Evolutionary conservation across 2,329 filamentous ascomycete genomes (phyloP).

Genomic region (Aspergillus cejpii): DNA sequence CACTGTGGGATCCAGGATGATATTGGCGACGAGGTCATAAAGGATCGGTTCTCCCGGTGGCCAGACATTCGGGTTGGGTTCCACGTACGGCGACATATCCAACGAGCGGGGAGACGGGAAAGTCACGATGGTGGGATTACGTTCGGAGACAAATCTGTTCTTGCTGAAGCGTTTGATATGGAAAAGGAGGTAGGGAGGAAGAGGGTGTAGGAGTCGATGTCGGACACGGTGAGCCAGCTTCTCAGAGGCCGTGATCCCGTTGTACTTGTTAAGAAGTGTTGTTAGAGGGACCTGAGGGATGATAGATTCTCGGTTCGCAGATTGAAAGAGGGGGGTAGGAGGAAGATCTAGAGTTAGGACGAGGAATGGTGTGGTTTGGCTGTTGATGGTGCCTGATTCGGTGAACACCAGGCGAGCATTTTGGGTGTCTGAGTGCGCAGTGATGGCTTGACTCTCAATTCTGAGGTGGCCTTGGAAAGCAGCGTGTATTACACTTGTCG

Average conservation of each 20-base stretch:
- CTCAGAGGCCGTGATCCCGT: slow-evolving; percentile 79
- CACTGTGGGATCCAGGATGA: slow-evolving; percentile 51
- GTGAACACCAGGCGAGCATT: slow-evolving; percentile 87
- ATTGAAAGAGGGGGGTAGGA: slow-evolving; percentile 87
- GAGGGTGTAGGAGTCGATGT: slow-evolving; percentile 80
- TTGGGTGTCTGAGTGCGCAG: slow-evolving; percentile 72
- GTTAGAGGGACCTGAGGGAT: slow-evolving; percentile 74
- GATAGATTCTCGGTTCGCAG: slow-evolving; percentile 89
- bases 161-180: slow-evolving; percentile 95
- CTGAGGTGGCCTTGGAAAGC: slow-evolving; percentile 91
- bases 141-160: slow-evolving; percentile 93
- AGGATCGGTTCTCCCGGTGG: slow-evolving; percentile 74
- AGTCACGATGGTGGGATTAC: slow-evolving; percentile 96
- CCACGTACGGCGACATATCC: slow-evolving; percentile 84
- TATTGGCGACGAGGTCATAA: slow-evolving; percentile 94
- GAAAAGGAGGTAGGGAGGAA: slow-evolving; percentile 85
- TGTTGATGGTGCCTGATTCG: slow-evolving; percentile 74
- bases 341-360: slow-evolving; percentile 91
- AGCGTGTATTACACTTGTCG: slow-evolving; percentile 71
- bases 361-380: slow-evolving; percentile 71
- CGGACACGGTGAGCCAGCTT: slow-evolving; percentile 81
- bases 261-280: slow-evolving; percentile 83
- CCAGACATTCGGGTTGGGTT: slow-evolving; percentile 69
- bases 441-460: slow-evolving; percentile 89
- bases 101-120: slow-evolving; percentile 78